Evolutionary conservation across 352 stramenopile species (phyloP).

Genomic region (Phytophthora aleatoria): DNA sequence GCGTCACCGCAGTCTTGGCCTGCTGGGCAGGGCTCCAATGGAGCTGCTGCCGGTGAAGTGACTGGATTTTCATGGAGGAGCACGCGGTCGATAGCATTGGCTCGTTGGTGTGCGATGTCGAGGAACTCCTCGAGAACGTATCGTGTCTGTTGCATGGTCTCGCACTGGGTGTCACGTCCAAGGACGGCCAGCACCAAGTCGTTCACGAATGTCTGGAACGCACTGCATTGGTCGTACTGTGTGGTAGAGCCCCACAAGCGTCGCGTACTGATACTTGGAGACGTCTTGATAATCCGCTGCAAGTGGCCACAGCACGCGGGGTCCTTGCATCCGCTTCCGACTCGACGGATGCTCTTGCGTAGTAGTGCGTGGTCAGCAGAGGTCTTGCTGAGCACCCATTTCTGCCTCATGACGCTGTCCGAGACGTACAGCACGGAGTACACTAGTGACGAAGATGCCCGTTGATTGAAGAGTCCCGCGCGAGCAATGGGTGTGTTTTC

Average conservation of each 20-base stretch:
- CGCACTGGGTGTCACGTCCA: slow-evolving; percentile 45
- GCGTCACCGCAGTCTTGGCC: slow-evolving; percentile 17
- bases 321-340: slow-evolving; percentile 42
- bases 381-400: slow-evolving; percentile 73
- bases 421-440: slow-evolving; percentile 79
- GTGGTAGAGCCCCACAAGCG: slow-evolving; percentile 29
- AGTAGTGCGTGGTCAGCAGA: slow-evolving; percentile 52
- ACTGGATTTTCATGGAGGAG: slow-evolving; percentile 26
- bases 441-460: slow-evolving; percentile 13
- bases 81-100: slow-evolving; percentile 34
- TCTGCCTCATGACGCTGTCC: slow-evolving; percentile 65
- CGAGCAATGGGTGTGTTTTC: slow-evolving; percentile 22
- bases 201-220: slow-evolving; percentile 73
- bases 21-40: slow-evolving; percentile 9
- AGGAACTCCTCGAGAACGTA: slow-evolving; percentile 62
- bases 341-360: slow-evolving; percentile 41
- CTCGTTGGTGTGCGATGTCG: slow-evolving; percentile 40
- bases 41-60: slow-evolving; percentile 6
- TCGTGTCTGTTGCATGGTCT: slow-evolving; percentile 38
- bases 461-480: slow-evolving; percentile 27
- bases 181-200: slow-evolving; percentile 51
- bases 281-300: slow-evolving; percentile 49
- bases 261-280: slow-evolving; percentile 17
- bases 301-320: slow-evolving; percentile 64
- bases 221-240: slow-evolving; percentile 51